Percentiles rank a stretch among this genome's conserved stretches.
Conservation (phyloP, 2,329 filamentous ascomycete genomes). For the Talaromyces sp. region DNA sequence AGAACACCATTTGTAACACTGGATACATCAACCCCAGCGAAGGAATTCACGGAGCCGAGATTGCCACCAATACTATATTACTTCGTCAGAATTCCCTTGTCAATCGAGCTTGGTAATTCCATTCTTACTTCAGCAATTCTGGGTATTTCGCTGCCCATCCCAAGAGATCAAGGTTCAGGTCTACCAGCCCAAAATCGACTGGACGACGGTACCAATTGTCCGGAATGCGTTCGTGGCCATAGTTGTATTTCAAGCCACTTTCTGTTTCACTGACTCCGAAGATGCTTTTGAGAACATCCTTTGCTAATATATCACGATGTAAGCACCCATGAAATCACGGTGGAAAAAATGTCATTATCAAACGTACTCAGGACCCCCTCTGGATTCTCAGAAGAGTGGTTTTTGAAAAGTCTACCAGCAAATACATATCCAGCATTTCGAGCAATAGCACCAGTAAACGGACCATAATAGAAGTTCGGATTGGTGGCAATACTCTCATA, state of each 20-base stretch:
- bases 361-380: slow-evolving; percentile 36
- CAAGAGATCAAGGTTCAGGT: slow-evolving; percentile 42
- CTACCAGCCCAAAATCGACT: slow-evolving; percentile 48
- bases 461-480: slow-evolving; percentile 55
- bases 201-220: slow-evolving; percentile 51
- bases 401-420: slow-evolving; percentile 42
- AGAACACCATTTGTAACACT: slow-evolving; percentile 44
- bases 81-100: background rate
- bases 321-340: background rate
- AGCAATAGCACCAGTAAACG: slow-evolving; percentile 49
- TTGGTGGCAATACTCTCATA: slow-evolving; percentile 50
- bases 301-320: slow-evolving; percentile 32
- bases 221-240: slow-evolving; percentile 52
- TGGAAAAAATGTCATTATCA: too few species aligned
- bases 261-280: slow-evolving; percentile 46
- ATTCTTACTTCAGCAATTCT: slow-evolving; percentile 34
- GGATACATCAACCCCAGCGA: slow-evolving; percentile 45
- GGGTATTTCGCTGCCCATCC: slow-evolving; percentile 40
- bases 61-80: slow-evolving; percentile 50
- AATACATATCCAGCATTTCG: slow-evolving; percentile 51
- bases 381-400: slow-evolving; percentile 44
- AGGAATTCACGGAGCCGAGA: slow-evolving; percentile 50
- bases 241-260: slow-evolving; percentile 42
- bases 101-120: background rate
- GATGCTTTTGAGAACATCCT: slow-evolving; percentile 46